Evolutionary conservation across 2,329 filamentous ascomycete genomes (phyloP), one percentile per base, ranked within the genome.

Genomic region (Orbilia quercus): DNA sequence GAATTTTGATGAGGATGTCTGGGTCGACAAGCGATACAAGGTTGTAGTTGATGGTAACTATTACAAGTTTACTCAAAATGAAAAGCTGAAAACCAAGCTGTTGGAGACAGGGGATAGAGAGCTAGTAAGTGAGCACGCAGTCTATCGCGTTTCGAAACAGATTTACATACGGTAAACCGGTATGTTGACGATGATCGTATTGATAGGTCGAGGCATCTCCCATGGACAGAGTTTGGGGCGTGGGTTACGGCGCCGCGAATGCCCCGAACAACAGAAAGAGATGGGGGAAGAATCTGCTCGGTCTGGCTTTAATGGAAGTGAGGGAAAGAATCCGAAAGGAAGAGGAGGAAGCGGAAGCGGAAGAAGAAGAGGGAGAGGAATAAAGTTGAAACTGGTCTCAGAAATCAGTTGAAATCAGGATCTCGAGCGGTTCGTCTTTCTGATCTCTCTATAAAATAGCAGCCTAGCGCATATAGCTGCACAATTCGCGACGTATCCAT

Each of bases 261-360:
- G 64, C 62, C 14, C 59, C 63, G 34, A 81, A 80, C 16, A 80
- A 84, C 76, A 74, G 64, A 58, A 88, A 87, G 1, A 82, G 80
- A 63, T 91, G 88, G 89, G 89, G 89, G 0, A 66, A 84, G 80
- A 91, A 91, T 80, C 77, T 90, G 66, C 79, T 91, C 50, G 89
- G 88, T 0, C 85, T 85, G 80, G 87, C 84, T 22, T 79, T 90
- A 78, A 86, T 86, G 85, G 82, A 82, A 59, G 86, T 87, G 23
- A 84, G 88, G 74, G 81, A 79, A 75, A 81, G 82, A 75, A 79
- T 90, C 75, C 82, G 82, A 72, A 79, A 81, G 75, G 82, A 84
- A 76, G 80, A 80, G 22, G 67, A 70, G 31, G 67, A 44, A 44
- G 50, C 38, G 31, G 50, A 72, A 31, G 20, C 51, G 45, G 47